Evolutionary conservation across 257 asterid genomes (phyloP), one percentile per base, ranked within the genome.

Genomic region (Primulina huaijiensis): DNA sequence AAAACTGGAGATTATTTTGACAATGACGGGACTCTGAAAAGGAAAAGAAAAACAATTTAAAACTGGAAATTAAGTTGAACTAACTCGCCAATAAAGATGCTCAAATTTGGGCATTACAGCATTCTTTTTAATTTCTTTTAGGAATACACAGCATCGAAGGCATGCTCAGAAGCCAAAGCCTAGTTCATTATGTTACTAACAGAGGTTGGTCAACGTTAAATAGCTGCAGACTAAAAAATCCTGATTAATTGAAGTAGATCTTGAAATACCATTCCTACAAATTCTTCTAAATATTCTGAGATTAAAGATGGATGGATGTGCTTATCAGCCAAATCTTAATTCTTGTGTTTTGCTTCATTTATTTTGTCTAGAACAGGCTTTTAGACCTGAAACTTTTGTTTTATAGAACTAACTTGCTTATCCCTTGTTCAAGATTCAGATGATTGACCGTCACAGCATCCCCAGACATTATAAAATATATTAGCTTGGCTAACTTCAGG

Each of bases 1-100:
- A 79, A 79, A 76, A 76, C 81, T 80, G 81, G 67, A 78, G 78
- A 77, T 58, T 76, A 46, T 70, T 65, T 66, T 58, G 81, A 38
- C 71, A 46, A 61, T 79, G 83, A 77, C 66, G 75, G 71, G 56
- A 55, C 38, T 82, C 99, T 91, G 87, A 40, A 64, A 67, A 27
- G 34, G 10, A 70, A 46, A 63, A 23, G 67, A 68, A 72, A 65
- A 33, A 38, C 3, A 62, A 53, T 30, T 20, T 46, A 64, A 53
- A 30, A 68, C 31, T 37, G 67, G 66, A 59, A 80, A 63, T 14
- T 16, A 46, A 46, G 7, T 60, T 69, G 27, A 40, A 72, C 23
- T 23, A 60, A 29, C 58, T 8, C 29, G 60, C 62, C 56, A 65
- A 63, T 27, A 46, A 71, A 20, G 33, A 38, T 33, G 68, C 16